These are phyloP conservation scores for Arthrobotrys sphaeroides DNA, from an alignment of 2,329 filamentous ascomycete species.

Conservation along the genomic window DNA sequence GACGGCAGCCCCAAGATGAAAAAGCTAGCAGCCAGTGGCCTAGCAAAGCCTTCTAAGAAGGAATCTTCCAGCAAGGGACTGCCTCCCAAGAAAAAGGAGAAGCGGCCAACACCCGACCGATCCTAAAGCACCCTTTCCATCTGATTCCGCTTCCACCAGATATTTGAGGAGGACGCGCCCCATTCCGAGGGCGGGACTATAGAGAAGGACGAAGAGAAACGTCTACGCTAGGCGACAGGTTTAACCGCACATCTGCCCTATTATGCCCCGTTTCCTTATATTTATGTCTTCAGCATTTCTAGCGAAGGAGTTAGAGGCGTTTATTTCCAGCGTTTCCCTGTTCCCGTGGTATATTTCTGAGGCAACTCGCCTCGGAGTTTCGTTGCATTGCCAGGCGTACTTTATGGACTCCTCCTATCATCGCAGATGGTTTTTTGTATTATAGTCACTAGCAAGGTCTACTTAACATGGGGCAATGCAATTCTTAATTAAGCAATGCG, in stretches of 20 bases:
- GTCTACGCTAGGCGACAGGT: too few species aligned
- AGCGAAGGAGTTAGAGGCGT: not conserved
- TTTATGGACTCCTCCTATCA: not conserved
- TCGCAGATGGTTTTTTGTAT: not conserved
- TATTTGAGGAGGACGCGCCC: too few species aligned
- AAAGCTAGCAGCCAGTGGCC: conserved; percentile 16
- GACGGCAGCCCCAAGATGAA: conserved; percentile 46
- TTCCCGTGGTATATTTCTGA: not conserved
- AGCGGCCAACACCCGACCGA: conserved; percentile 37
- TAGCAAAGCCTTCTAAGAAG: conserved; percentile 37
- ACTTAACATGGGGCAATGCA: not conserved
- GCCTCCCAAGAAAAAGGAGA: conserved; percentile 49
- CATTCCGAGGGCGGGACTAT: too few species aligned
- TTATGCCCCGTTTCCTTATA: not conserved
- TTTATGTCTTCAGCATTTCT: not conserved
- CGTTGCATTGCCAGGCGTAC: not conserved
- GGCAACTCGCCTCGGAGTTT: not conserved
- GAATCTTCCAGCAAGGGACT: conserved; percentile 34
- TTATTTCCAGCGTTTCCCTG: not conserved
- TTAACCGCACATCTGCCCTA: too few species aligned
- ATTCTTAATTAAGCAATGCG: not conserved
- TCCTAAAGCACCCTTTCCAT: not conserved
- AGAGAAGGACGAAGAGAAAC: too few species aligned
- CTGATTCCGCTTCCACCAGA: not conserved
- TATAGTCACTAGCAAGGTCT: not conserved